phyloP scores from a whole-genome alignment of 371 early-diverging fungal species.

The Lichtheimia hyalospora region DNA sequence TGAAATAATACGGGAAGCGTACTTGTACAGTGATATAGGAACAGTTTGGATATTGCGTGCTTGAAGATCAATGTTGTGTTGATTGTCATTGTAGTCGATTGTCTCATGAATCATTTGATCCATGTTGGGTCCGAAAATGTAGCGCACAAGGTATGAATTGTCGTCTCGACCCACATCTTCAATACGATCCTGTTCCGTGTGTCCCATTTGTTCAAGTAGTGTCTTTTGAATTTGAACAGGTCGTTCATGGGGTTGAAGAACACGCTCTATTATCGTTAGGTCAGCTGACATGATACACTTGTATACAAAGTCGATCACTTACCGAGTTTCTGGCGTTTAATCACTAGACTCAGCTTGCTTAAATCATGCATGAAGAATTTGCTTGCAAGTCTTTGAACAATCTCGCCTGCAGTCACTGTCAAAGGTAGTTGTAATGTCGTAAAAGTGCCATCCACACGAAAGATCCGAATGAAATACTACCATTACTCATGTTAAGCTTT shows the following conservation, averaged over 20 bases:
- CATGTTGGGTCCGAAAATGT: slow-evolving; percentile 70
- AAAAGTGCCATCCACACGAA: slow-evolving; percentile 72
- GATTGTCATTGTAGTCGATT: slow-evolving; percentile 46
- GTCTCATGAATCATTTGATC: slow-evolving; percentile 36
- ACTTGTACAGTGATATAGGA: slow-evolving; percentile 70
- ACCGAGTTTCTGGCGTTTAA: slow-evolving; percentile 62
- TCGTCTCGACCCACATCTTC: slow-evolving; percentile 78
- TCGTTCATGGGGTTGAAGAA: slow-evolving; percentile 65
- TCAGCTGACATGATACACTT: no score
- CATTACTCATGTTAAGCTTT: background rate
- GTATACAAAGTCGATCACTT: slow-evolving; percentile 4
- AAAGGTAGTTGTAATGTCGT: slow-evolving; percentile 70
- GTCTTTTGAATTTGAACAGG: slow-evolving; percentile 71
- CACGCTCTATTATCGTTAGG: slow-evolving; percentile 51
- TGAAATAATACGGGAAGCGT: slow-evolving; percentile 63
- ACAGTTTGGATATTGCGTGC: slow-evolving; percentile 66
- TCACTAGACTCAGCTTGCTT: slow-evolving; percentile 66
- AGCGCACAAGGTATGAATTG: slow-evolving; percentile 78
- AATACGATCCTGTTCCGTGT: slow-evolving; percentile 73
- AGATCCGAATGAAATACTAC: slow-evolving; percentile 60
- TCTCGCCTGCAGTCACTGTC: slow-evolving; percentile 66
- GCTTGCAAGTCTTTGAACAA: slow-evolving; percentile 67
- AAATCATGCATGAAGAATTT: slow-evolving; percentile 78
- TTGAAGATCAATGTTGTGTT: slow-evolving; percentile 53
- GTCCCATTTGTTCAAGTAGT: slow-evolving; percentile 76